Evolutionary conservation across 441 rosid species (phyloP).

Genomic region (Populus hybrid): DNA sequence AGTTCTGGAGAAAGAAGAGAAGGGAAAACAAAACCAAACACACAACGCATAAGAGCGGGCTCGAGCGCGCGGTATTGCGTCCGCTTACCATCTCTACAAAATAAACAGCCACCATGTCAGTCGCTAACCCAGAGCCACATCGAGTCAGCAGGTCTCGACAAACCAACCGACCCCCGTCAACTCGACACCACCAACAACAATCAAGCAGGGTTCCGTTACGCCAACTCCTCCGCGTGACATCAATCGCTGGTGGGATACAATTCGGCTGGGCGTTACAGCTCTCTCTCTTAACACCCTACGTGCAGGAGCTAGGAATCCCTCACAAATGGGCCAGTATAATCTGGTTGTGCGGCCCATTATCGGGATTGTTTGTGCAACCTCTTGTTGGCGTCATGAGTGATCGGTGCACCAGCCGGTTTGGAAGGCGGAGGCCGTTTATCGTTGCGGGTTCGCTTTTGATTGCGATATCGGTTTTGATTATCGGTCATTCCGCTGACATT

Average conservation of each 20-base stretch:
- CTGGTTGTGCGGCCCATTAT: constrained; percentile 96
- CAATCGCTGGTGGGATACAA: constrained; percentile 88
- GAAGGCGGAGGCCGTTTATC: constrained; percentile 87
- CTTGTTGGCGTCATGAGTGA: constrained; percentile 90
- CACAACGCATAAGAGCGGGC: neutral
- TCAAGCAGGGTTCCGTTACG: constrained; percentile 46
- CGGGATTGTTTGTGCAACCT: constrained; percentile 87
- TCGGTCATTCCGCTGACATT: constrained; percentile 82
- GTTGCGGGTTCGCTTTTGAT: constrained; percentile 57
- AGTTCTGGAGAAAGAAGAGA: neutral
- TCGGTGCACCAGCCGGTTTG: constrained; percentile 76
- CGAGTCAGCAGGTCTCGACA: constrained; percentile 28
- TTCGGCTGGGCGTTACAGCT: constrained; percentile 39
- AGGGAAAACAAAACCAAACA: neutral
- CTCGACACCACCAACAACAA: neutral
- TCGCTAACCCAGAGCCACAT: constrained; percentile 35
- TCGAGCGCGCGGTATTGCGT: neutral
- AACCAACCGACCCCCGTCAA: constrained; percentile 22
- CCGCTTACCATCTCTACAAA: neutral
- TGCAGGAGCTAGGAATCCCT: constrained; percentile 94
- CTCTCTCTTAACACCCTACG: constrained; percentile 87
- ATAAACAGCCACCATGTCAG: constrained; percentile 32
- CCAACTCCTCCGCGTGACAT: constrained; percentile 75
- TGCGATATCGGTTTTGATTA: constrained; percentile 54
- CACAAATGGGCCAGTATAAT: constrained; percentile 94